Evolutionary conservation across 768 basidiomycete species (phyloP), one percentile per base, ranked within the genome.

Genomic region (Gloeostereum incarnatum): DNA sequence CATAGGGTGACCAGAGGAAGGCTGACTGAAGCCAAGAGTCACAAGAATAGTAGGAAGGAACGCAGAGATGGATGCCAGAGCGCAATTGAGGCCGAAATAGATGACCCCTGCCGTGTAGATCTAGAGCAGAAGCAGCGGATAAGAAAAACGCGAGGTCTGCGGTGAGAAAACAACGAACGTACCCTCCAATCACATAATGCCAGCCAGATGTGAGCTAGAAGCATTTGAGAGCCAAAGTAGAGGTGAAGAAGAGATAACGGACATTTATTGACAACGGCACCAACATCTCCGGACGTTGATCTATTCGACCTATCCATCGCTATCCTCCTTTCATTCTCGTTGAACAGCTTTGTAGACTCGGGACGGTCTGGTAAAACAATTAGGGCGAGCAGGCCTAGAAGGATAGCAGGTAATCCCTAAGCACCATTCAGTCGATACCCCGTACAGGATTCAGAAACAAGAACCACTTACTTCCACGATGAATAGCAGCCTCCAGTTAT

Each of bases 1-100:
- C 17, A 19, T 10, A 24, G 24, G 14, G 20, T 11, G 22, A 39
- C 31, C 8, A 22, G 13, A 33, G 3, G 27, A 27, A 27, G 19
- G 61, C 82, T 33, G 40, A 85, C 84, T 72, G 46, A 69, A 78
- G 23, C 82, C 82, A 40, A 88, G 76, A 0, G 79, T 83, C 30
- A 63, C 66, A 31, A 90, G 74, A 49, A 90, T 85, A 2, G 85
- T 89, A 2, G 88, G 88, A 38, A 91, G 59, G 61, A 91, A 91
- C 0, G 85, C 84, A 17, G 80, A 78, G 24, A 81, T 81, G 6
- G 85, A 82, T n/a, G 82, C 78, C 11, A 88, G 60, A 16, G 83
- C 80, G 36, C 73, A 74, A 49, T 87, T 87, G 35, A 84, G 59
- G 21, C 81, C 83, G 50, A 88, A 86, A 54, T 85, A 88, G 43